Base-by-base conservation (phyloP, 2,329 filamentous ascomycete genomes). In the Colletotrichum somersetense region DNA sequence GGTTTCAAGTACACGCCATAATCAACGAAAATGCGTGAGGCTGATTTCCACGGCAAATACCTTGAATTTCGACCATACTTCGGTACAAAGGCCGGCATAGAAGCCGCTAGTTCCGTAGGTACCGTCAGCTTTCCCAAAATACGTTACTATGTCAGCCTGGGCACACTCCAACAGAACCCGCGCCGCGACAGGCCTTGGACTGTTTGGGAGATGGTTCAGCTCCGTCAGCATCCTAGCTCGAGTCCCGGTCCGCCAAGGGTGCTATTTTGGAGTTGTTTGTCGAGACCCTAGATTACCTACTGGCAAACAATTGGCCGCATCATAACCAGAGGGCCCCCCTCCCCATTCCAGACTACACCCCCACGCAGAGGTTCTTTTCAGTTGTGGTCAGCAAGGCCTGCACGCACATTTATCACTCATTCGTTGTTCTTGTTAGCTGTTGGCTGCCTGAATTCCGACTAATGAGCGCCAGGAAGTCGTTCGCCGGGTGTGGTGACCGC, bases 401-500 rank as follows among this genome's bases (percentile, higher is more conserved):
- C 16, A 62, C 50, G 30, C 46, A 42, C 20, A 14, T 5, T 20
- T 5, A 18, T 23, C 10, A 42, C 1, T 33, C 5, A 6, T 5
- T 33, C 2, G 12, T 5, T 23, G 16, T 23, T 5, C 6, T 4
- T 26, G n/a, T n/a, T 52, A 16, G 23, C n/a, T 14, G n/a, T n/a
- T 52, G n/a, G 23, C n/a, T n/a, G n/a, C 59, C 12, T 10, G 44
- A 11, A 3, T 20, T n/a, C n/a, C 46, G 20, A 11, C 61, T 48
- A 63, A 52, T 53, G 10, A 33, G n/a, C 16, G 18, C 1, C 8
- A 6, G 18, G 33, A 11, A 23, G 16, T 53, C 5, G 61, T 30
- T 42, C 23, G 2, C 0, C 33, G 35, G 61, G 61, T 63, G 61
- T 63, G 61, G 61, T 38, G 52, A 14, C n/a, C n/a, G 33, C 35